Base-by-base conservation (phyloP, 83 land plant species). In the Larix sibirica region DNA sequence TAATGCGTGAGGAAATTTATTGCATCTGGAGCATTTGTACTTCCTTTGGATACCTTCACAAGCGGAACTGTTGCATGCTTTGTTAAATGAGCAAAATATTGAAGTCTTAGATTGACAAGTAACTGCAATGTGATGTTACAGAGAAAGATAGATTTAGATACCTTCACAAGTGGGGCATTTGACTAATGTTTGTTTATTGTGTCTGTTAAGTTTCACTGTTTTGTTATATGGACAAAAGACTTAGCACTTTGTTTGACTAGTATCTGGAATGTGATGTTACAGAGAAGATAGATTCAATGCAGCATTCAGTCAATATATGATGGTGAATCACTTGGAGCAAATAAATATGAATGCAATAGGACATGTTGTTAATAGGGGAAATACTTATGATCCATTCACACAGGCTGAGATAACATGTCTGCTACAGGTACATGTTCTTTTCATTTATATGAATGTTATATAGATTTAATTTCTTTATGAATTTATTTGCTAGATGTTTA, bases 201-300 rank as follows among this genome's bases (percentile, higher is more conserved):
- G 10, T 24, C 16, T 65, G 66, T 78, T 24, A 38, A 24, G 18
- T 79, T 20, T 79, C 13, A n/a, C 79, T 74, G 78, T 62, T 40
- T 64, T 23, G 67, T 60, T 33, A 9, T 1, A 4, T 79, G 81
- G 6, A 26, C 70, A 64, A 20, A 63, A 40, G 10, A 4, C 40
- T 42, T 18, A 8, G 61, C 31, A 31, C 28, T 31, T 42, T 12
- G 33, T 26, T 40, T 62, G 58, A 23, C 17, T 5, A 26, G 6
- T 81, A 38, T 66, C 26, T 42, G 81, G 6, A 13, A 54, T 47
- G 70, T 66, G 13, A 47, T 66, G 77, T 40, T 84, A 44, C 93
- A 95, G 97, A 85, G 77, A 81, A 62, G 92, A 90, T 61, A 86
- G 91, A 84, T 96, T 96, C 83, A 85, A 89, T 66, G 61, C 88